Evolutionary conservation across 225 moss, liverwort and hornwort genomes (phyloP).

Genomic region (Physcomitrium patens): DNA sequence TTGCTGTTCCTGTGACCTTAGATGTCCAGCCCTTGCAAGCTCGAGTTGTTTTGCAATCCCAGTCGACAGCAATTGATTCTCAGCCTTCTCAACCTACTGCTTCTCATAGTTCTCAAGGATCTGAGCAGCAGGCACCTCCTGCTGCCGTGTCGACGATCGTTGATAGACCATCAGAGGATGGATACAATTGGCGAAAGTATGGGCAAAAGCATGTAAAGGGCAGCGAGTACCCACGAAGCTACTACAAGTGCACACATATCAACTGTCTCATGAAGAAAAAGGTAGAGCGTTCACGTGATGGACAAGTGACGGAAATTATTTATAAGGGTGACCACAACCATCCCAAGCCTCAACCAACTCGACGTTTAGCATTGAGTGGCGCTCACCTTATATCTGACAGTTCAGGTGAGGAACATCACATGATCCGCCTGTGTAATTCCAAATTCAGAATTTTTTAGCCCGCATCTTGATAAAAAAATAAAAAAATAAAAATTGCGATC

Average conservation of each 20-base stretch:
- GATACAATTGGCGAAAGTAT: conserved; percentile 99
- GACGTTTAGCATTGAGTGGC: conserved; percentile 81
- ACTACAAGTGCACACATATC: conserved; percentile 94
- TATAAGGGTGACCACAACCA: conserved; percentile 99
- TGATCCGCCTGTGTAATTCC: too few relatives aligned
- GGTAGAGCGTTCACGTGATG: conserved; percentile 98
- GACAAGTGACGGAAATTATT: conserved; percentile 96
- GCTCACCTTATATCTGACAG: conserved; percentile 78
- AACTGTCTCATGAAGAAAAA: conserved; percentile 98
- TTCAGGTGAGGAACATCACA: conserved; percentile 45
- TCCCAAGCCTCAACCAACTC: conserved; percentile 88
- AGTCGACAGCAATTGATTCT: conserved; percentile 41
- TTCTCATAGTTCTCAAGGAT: conserved; percentile 57
- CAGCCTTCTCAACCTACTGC: conserved; percentile 25
- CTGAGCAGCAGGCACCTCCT: conserved; percentile 56
- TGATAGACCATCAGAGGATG: conserved; percentile 95
- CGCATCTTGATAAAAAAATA: background rate
- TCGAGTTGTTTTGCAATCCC: conserved; percentile 42
- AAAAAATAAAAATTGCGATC: background rate
- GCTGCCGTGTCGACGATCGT: conserved; percentile 57
- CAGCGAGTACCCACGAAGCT: conserved; percentile 94
- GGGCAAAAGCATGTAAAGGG: conserved; percentile 99
- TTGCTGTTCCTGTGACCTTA: conserved; percentile 47
- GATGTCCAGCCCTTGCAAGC: conserved; percentile 45
- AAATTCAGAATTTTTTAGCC: too few relatives aligned